These are phyloP conservation scores for Aspergillus incahuasiensis DNA, from an alignment of 495 filamentous ascomycete genomes.

Conservation along the genomic window DNA sequence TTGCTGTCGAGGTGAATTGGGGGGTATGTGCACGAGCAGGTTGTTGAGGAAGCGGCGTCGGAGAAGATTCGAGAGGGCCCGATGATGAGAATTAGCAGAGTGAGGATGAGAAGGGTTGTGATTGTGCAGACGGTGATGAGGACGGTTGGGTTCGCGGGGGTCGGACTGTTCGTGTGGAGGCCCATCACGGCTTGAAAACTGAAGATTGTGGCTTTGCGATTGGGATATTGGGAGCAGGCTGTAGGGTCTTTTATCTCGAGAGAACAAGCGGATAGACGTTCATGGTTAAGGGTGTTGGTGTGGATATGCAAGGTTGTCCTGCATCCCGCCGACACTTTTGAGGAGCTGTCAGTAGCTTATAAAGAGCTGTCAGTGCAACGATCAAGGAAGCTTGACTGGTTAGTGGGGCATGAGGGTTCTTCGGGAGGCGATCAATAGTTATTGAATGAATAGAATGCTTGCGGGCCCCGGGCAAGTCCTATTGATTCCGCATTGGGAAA, in stretches of 20 bases:
- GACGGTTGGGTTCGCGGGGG: neutral
- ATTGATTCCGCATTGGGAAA: constrained; percentile 11
- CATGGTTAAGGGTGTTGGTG: too few species aligned
- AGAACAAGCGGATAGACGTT: too few species aligned
- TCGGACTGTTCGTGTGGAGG: neutral
- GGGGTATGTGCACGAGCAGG: neutral
- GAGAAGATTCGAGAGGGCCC: neutral
- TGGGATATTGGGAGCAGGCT: too few species aligned
- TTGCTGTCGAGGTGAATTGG: neutral
- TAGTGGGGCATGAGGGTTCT: too few species aligned
- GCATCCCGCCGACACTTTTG: too few species aligned
- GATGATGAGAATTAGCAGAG: constrained; percentile 8
- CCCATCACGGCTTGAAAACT: neutral
- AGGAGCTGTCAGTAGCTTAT: neutral
- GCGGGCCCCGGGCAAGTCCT: neutral
- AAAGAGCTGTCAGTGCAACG: neutral
- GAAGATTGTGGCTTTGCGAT: too few species aligned
- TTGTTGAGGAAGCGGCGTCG: neutral
- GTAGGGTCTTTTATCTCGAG: too few species aligned
- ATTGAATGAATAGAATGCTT: neutral
- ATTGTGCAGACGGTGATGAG: constrained; percentile 6
- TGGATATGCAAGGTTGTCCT: too few species aligned
- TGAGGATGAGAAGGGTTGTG: constrained; percentile 8
- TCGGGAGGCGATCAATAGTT: neutral
- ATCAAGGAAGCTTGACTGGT: neutral